Evolutionary conservation across 768 basidiomycete species (phyloP), one percentile per base, ranked within the genome.

Genomic region (Hygrocybe punicea): DNA sequence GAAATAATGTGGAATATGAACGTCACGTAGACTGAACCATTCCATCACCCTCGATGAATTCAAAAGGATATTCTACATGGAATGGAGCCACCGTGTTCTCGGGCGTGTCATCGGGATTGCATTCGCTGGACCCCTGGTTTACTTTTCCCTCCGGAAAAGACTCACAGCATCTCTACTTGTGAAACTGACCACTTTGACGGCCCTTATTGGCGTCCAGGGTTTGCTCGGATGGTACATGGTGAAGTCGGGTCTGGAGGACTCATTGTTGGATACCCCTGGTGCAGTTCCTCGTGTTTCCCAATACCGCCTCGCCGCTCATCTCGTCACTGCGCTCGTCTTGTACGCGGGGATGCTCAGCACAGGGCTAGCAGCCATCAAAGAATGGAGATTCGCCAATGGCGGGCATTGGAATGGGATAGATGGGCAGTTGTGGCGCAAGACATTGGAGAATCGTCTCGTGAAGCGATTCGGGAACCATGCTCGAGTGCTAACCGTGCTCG

Each of bases 191-290:
- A 86, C 83, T 2, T 80, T 98, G 60, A 89, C 87, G 0, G 66
- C 85, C 0, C 82, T 98, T 33, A 87, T 99, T 51, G 97, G 94
- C 25, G 86, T 84, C 17, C 94, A 99, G 71, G 97, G 97, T 46
- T 79, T 83, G 17, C 79, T 99, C 17, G 97, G 97, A 24, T 99
- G 97, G 97, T 98, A 98, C 77, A 99, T 99, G 97, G 97, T 99
- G 55, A 89, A 95, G 70, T 98, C 94, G 11, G 97, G 97, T 1
- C 78, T 99, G 10, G 89, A 94, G 63, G 84, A 91, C 53, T 82
- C 89, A 10, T 76, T 91, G 53, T 79, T 98, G 74, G 81, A 86
- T 6, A 86, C 81, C 7, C 89, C 90, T 3, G 88, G 87, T 14
- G 86, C 90, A 10, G 89, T 96, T 6, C 95, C 97, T 2, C 87